Percentiles rank a stretch among this genome's conserved stretches.
phyloP scores from a whole-genome alignment of 306 rosid genomes.

The Fragaria ananassa region DNA sequence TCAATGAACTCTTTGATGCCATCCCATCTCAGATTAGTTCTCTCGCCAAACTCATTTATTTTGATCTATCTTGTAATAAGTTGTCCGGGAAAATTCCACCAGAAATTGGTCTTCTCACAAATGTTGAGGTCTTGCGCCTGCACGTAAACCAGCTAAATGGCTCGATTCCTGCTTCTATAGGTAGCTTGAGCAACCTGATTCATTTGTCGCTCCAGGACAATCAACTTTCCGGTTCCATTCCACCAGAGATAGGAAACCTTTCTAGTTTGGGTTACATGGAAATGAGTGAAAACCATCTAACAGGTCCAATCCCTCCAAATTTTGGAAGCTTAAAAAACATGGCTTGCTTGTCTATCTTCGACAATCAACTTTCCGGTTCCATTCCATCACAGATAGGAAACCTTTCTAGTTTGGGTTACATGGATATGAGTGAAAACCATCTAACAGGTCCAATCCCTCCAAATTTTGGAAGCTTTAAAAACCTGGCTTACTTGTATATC shows the following conservation, averaged over 20 bases:
- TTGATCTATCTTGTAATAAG: background rate
- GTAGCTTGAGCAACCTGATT: constrained; percentile 15
- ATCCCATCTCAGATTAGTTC: constrained; percentile 19
- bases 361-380: constrained; percentile 17
- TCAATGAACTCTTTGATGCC: constrained; percentile 7
- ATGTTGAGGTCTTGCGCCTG: background rate
- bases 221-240: constrained; percentile 28
- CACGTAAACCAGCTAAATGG: background rate
- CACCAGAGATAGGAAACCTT: constrained; percentile 16
- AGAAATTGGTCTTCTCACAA: background rate
- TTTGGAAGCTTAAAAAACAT: constrained; percentile 2
- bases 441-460: background rate
- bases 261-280: background rate
- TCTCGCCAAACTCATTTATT: background rate
- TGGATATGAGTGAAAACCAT: background rate
- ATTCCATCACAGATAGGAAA: constrained; percentile 26
- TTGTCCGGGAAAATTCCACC: constrained; percentile 8
- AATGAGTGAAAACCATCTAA: background rate
- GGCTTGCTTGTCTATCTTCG: background rate
- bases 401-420: background rate
- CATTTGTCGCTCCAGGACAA: constrained; percentile 13
- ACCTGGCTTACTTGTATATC: background rate
- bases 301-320: background rate
- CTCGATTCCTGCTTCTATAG: constrained; percentile 8
- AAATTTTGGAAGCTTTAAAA: background rate